phyloP scores from a whole-genome alignment of 2,329 filamentous ascomycete genomes.

The Apiospora sp. region DNA sequence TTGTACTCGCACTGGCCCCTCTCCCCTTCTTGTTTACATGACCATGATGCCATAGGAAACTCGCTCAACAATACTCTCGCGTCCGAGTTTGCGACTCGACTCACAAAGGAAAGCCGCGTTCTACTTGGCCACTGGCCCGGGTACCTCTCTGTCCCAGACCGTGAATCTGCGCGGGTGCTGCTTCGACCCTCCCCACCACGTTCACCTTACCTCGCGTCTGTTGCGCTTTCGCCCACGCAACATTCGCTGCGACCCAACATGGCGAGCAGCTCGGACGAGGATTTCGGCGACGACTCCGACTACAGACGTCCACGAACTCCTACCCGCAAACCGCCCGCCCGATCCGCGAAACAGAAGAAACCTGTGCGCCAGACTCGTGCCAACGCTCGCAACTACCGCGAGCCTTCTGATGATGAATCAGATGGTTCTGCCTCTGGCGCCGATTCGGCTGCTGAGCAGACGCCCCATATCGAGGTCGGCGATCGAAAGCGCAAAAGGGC shows the following conservation, averaged over 20 bases:
- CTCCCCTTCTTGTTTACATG: not conserved
- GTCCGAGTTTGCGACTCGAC: not conserved
- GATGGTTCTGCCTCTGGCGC: not conserved
- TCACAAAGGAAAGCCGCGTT: not conserved
- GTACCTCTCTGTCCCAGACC: not conserved
- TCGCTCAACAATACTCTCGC: not conserved
- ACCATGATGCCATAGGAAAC: not conserved
- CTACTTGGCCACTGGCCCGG: not conserved
- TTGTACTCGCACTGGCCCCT: not conserved
- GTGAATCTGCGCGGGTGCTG: not conserved
- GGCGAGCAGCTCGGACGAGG: slow-evolving; percentile 24
- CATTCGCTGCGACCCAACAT: slow-evolving; percentile 16
- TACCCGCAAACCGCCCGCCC: slow-evolving; percentile 38
- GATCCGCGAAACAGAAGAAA: slow-evolving; percentile 41
- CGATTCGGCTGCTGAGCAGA: not conserved
- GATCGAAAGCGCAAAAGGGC: slow-evolving; percentile 25
- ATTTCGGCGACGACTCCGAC: slow-evolving; percentile 28
- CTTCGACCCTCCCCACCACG: not conserved
- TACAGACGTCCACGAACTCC: slow-evolving; percentile 29
- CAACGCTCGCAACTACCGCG: slow-evolving; percentile 35
- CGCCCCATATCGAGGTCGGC: not conserved
- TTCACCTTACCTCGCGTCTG: not conserved
- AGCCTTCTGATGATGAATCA: slow-evolving; percentile 17
- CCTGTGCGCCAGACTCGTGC: slow-evolving; percentile 38
- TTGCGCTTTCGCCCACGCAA: not conserved